phyloP scores from a whole-genome alignment of 2,329 filamentous ascomycete genomes.

The Canariomyces notabilis region DNA sequence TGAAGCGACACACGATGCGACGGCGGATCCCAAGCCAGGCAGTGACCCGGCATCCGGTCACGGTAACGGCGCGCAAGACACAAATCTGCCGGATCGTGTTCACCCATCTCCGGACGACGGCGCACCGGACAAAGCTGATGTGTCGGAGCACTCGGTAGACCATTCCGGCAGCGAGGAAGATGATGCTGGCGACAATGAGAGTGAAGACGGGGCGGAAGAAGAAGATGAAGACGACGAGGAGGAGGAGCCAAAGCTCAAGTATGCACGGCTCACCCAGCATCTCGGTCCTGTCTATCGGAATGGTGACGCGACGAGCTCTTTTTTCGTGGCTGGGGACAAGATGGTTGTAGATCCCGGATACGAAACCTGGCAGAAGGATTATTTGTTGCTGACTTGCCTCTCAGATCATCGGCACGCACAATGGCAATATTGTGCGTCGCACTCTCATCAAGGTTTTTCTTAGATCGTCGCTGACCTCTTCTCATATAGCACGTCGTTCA shows the following conservation, averaged over 20 bases:
- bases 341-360: conserved; percentile 58
- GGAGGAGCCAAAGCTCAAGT: conserved; percentile 83
- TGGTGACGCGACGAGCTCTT: conserved; percentile 89
- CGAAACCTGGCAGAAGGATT: background rate
- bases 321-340: conserved; percentile 89
- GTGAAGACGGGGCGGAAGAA: conserved; percentile 17
- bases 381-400: conserved; percentile 30
- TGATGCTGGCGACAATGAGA: conserved; percentile 18
- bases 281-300: conserved; percentile 82
- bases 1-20: conserved; percentile 14
- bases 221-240: conserved; percentile 27
- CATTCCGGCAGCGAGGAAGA: background rate
- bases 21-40: conserved; percentile 5
- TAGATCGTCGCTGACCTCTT: conserved; percentile 24
- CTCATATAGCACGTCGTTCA: conserved; percentile 70
- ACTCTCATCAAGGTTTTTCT: background rate
- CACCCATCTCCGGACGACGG: conserved; percentile 15
- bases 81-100: background rate
- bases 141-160: conserved; percentile 9
- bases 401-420: conserved; percentile 88
- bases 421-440: conserved; percentile 75
- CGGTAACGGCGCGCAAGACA: conserved; percentile 2
- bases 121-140: conserved; percentile 23
- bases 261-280: conserved; percentile 77
- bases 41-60: conserved; percentile 2